Percentiles rank a stretch among this genome's conserved stretches.
These are phyloP conservation scores for Sporobolomyces phaffii DNA, from an alignment of 768 basidiomycete genomes.

Conservation along the genomic window DNA sequence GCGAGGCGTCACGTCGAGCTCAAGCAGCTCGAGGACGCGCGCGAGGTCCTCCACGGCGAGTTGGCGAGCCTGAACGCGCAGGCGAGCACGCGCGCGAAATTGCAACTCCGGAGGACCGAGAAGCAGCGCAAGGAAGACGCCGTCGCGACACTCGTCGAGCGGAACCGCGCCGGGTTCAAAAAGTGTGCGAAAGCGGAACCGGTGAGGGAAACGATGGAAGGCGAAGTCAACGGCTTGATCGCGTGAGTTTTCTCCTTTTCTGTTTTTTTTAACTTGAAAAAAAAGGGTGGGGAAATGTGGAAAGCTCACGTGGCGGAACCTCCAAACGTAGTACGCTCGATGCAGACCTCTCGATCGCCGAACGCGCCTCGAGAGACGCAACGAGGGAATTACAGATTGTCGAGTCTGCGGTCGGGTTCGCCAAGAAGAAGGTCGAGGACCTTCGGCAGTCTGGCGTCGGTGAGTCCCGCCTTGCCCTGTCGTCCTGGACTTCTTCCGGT, in stretches of 20 bases:
- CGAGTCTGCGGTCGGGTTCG: slow-evolving; percentile 59
- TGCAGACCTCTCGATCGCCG: slow-evolving; percentile 54
- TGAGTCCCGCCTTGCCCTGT: slow-evolving; percentile 44
- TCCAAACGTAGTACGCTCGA: slow-evolving; percentile 76
- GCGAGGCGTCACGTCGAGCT: slow-evolving; percentile 46
- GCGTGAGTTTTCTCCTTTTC: slow-evolving; percentile 51
- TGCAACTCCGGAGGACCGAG: slow-evolving; percentile 68
- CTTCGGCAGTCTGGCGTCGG: slow-evolving; percentile 63
- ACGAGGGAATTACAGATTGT: slow-evolving; percentile 60
- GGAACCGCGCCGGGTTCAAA: slow-evolving; percentile 51
- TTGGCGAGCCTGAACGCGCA: slow-evolving; percentile 66
- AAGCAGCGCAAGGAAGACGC: slow-evolving; percentile 59
- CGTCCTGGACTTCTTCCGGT: too few species aligned
- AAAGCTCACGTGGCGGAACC: too few species aligned
- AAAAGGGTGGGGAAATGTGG: too few species aligned
- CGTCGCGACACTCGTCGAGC: slow-evolving; percentile 62
- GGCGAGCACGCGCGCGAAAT: slow-evolving; percentile 69
- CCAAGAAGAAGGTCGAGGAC: slow-evolving; percentile 58
- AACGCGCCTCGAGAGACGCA: slow-evolving; percentile 50
- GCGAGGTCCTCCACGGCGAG: slow-evolving; percentile 66
- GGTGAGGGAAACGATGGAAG: slow-evolving; percentile 63
- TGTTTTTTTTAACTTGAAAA: too few species aligned
- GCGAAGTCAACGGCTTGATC: slow-evolving; percentile 58
- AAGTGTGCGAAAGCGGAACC: slow-evolving; percentile 43
- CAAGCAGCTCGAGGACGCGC: slow-evolving; percentile 61